Evolutionary conservation across 2,329 filamentous ascomycete genomes (phyloP), one percentile per base, ranked within the genome.

Genomic region (Phaeomoniella chlamydospora): DNA sequence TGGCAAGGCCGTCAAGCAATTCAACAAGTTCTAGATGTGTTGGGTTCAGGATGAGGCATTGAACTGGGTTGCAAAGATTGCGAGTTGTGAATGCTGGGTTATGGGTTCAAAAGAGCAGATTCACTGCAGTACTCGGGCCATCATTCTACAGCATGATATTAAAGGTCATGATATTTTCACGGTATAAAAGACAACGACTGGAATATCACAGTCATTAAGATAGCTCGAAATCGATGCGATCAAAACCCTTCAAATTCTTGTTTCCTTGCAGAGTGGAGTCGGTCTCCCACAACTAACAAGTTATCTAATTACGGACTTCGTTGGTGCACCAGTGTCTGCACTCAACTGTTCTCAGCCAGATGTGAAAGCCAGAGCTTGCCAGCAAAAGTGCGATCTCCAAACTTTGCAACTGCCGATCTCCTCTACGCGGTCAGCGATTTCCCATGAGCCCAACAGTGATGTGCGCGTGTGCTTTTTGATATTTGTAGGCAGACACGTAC

Each of bases 1-100:
- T 57, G 85, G 87, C 70, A 94, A 94, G 80, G 70, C 77, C 56
- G 86, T 94, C 67, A 98, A 98, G 86, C 68, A 78, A 66, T 98
- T 98, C 79, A 74, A 67, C 74, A 98, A 98, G 77, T 98, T 98
- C 76, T 98, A 94, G 79, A 55, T 48, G 52, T 49, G 44, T 38
- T 12, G 47, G 43, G 40, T 45, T 37, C 19, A 43, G 44, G 42
- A 47, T 40, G 49, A 26, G 22, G 22, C 9, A 26, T 26, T 26
- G 22, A 26, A n/a, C n/a, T 26, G 22, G 22, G 6, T 6, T 26
- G 22, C 22, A 9, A 26, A 6, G 22, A 26, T 9, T 26, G 22
- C 22, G 22, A 26, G n/a, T 6, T 26, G 22, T 9, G n/a, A 41
- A 41, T 47, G 49, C 48, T 51, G 48, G 9, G 46, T 54, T 46